These are phyloP conservation scores for Solanum hybrid DNA, from an alignment of 305 asterid species.

Conservation along the genomic window DNA sequence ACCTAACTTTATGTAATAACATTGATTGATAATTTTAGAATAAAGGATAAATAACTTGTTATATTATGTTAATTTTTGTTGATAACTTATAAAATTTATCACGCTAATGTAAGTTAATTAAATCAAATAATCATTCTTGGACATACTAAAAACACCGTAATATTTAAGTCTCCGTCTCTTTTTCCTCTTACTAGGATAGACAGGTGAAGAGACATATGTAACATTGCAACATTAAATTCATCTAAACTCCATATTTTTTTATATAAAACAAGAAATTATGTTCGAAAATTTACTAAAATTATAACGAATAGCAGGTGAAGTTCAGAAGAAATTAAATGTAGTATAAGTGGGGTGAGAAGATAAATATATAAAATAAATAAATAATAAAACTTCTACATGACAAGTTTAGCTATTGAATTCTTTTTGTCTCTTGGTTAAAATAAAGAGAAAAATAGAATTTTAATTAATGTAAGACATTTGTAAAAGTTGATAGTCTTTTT, in stretches of 20 bases:
- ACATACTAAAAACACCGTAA: too few species aligned
- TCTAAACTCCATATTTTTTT: too few species aligned
- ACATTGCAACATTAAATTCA: not conserved
- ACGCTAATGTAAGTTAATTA: not conserved
- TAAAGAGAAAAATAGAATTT: not conserved
- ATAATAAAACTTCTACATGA: not conserved
- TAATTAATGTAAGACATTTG: not conserved
- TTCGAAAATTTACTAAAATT: too few species aligned
- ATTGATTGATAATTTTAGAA: not conserved
- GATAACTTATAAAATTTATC: not conserved
- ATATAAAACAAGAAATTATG: too few species aligned
- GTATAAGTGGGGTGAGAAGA: too few species aligned
- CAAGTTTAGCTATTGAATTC: not conserved
- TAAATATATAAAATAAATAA: too few species aligned
- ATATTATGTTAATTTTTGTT: not conserved
- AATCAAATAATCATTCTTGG: not conserved
- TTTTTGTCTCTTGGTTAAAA: not conserved
- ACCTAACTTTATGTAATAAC: not conserved
- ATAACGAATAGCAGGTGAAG: not conserved
- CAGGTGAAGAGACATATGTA: not conserved
- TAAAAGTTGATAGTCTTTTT: not conserved
- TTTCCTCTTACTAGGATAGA: not conserved
- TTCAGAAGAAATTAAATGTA: too few species aligned
- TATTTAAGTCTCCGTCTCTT: not conserved
- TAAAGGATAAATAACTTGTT: not conserved